A percentile compares a stretch with the other conserved stretches of the same genome.
These are phyloP conservation scores for Fusarium beomiforme DNA, from an alignment of 2,329 filamentous ascomycete genomes.

Conservation along the genomic window DNA sequence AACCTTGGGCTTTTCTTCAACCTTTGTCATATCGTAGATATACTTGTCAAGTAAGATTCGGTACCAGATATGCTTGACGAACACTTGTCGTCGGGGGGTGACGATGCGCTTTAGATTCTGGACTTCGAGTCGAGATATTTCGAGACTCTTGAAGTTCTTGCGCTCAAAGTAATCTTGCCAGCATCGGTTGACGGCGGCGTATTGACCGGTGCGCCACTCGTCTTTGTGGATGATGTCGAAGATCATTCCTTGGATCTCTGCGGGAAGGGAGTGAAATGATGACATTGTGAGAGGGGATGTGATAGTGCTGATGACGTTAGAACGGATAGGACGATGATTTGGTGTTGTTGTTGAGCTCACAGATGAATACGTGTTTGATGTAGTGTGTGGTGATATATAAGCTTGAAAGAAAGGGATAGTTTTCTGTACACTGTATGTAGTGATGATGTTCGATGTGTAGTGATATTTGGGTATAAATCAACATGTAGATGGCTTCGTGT, in stretches of 20 bases:
- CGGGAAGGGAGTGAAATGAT: not conserved
- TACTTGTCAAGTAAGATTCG: not conserved
- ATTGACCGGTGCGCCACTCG: not conserved
- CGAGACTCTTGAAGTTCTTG: not conserved
- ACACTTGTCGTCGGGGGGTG: not conserved
- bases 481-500: too few species aligned
- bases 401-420: not conserved
- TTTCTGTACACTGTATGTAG: not conserved
- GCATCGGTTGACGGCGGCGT: not conserved
- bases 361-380: too few species aligned
- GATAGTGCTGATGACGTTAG: not conserved
- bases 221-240: not conserved
- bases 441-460: too few species aligned
- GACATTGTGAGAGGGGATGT: not conserved
- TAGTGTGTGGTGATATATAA: not conserved
- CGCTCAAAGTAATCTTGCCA: constrained; percentile 15
- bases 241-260: not conserved
- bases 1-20: not conserved
- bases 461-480: too few species aligned
- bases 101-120: not conserved
- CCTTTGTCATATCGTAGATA: not conserved
- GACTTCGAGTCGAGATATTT: not conserved
- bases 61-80: constrained; percentile 17
- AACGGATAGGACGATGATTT: not conserved
- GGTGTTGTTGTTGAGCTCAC: not conserved